Evolutionary conservation across 2,329 filamentous ascomycete genomes (phyloP), one percentile per base, ranked within the genome.

Genomic region (Teratosphaeria nubilosa): DNA sequence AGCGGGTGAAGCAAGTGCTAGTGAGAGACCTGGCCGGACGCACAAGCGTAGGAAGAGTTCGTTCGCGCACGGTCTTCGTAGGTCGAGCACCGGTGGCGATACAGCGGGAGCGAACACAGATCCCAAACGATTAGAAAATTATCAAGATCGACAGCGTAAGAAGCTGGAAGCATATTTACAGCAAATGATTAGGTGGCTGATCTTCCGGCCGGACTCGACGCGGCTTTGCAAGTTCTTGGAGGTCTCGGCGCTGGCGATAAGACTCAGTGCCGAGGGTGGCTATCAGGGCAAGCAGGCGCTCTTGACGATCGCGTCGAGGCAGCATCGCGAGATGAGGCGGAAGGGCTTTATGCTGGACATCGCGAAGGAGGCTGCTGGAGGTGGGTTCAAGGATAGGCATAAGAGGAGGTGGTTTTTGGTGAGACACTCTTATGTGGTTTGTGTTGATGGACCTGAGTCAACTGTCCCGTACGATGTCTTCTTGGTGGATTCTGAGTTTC

Each of bases 401-500:
- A 87, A 85, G 60, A 90, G 91, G 20, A 96, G 96, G 72, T 99
- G 94, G 94, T 99, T 99, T 71, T 79, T 97, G 22, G 91, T 99
- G n/a, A 82, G 94, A 55, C 91, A 97, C 73, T 97, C 91, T 76
- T 99, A 99, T 69, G 86, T 99, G 60, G 92, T 96, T 51, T 96
- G 92, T 65, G 91, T 97, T n/a, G 92, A 97, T 70, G 96, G 94
- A 0, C 94, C 94, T 0, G 92, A 97, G 72, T 95, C 95, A 66
- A 95, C 97, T 88, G 92, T 96, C 68, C 95, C 97, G 34, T 96
- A 96, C 71, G 95, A 99, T 74, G 94, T 99, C 24, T 97, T 96
- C 72, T 80, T 99, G n/a, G 89, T 97, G 27, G 94, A 99, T 70
- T 82, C 88, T 1, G 86, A 88, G 66, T 99, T 99, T 74, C 80